Conservation (phyloP, 1,284 basidiomycete genomes). For the Cutaneotrichosporon arboriforme region DNA sequence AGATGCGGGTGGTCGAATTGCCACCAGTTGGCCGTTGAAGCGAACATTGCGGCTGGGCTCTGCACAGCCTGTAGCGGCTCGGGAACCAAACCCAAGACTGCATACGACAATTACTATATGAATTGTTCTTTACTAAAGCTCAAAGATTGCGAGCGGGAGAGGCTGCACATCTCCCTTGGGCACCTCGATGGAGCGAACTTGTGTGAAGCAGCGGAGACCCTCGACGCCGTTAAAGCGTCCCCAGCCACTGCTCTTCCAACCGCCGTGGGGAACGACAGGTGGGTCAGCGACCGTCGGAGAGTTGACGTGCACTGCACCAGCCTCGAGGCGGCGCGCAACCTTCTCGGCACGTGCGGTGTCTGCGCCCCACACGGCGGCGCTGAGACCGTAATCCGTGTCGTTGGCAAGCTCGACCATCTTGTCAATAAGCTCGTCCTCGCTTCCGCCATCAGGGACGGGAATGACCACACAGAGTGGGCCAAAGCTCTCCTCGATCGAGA, state of each 20-base stretch:
- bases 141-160: conserved; percentile 15
- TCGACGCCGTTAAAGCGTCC: conserved; percentile 32
- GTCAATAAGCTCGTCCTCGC: conserved; percentile 43
- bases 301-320: conserved; percentile 26
- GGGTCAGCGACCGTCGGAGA: conserved; percentile 14
- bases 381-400: conserved; percentile 55
- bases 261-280: conserved; percentile 18
- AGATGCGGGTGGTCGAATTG: too few species aligned
- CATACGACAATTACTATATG: too few species aligned
- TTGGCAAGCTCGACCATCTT: conserved; percentile 52
- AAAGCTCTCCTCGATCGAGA: conserved; percentile 59
- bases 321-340: conserved; percentile 52
- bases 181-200: conserved; percentile 15
- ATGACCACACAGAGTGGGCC: conserved; percentile 53
- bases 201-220: conserved; percentile 20
- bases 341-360: conserved; percentile 53
- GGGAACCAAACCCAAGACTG: too few species aligned
- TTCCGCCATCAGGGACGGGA: conserved; percentile 16
- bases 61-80: too few species aligned
- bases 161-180: background rate
- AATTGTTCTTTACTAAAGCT: conserved; percentile 9
- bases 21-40: too few species aligned
- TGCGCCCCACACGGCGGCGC: conserved; percentile 55
- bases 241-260: conserved; percentile 27
- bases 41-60: too few species aligned